Conservation (phyloP, 257 asterid genomes). For the Knoxia roxburghii region DNA sequence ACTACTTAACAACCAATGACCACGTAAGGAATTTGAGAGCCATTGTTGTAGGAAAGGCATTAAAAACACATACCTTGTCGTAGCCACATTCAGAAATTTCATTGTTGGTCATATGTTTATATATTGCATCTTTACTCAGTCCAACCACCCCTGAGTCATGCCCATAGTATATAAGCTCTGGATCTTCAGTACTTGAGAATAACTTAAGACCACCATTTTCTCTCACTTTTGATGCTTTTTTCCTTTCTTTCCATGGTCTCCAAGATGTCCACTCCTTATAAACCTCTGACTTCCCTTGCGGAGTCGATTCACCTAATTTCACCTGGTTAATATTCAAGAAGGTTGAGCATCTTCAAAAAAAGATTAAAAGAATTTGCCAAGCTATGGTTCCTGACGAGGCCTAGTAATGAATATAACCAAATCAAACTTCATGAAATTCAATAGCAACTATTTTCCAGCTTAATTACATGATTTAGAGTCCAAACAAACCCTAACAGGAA, state of each 20-base stretch:
- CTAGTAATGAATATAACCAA: background rate
- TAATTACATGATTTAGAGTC: conserved; percentile 37
- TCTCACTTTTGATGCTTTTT: conserved; percentile 49
- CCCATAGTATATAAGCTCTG: conserved; percentile 84
- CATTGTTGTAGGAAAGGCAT: background rate
- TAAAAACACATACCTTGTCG: conserved; percentile 51
- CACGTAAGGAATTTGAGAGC: background rate
- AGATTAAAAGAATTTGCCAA: background rate
- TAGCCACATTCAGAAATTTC: conserved; percentile 57
- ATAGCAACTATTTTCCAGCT: conserved; percentile 12
- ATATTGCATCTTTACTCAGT: conserved; percentile 45
- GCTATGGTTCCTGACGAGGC: background rate
- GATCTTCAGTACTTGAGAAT: conserved; percentile 46
- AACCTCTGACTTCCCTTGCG: conserved; percentile 29
- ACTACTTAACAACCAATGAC: background rate
- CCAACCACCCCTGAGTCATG: conserved; percentile 77
- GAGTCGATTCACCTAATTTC: conserved; percentile 13
- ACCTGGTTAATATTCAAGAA: conserved; percentile 23
- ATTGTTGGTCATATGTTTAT: conserved; percentile 23
- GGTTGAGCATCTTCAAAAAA: conserved; percentile 11
- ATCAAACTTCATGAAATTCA: background rate
- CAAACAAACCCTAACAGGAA: conserved; percentile 43
- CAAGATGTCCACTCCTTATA: conserved; percentile 73
- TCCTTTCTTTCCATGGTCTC: conserved; percentile 83
- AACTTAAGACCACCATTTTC: conserved; percentile 33